Percentiles rank a stretch among this genome's conserved stretches.
Conservation (phyloP, 345 rosid species). For the Sisymbrium irio region DNA sequence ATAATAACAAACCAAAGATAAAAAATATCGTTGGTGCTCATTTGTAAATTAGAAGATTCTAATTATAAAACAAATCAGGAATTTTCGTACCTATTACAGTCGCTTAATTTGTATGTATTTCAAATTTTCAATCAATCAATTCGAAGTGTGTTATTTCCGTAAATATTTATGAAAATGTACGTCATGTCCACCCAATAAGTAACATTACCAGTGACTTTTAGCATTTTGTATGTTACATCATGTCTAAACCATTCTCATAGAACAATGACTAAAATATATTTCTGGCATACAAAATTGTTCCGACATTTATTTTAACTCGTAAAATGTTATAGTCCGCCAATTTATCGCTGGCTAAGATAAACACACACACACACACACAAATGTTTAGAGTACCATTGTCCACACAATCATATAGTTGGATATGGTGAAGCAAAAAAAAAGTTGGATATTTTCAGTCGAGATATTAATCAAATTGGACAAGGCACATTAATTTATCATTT, state of each 20-base stretch:
- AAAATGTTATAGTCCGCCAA: background rate
- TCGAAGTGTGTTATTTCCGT: background rate
- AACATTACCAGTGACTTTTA: conserved; percentile 30
- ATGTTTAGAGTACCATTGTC: background rate
- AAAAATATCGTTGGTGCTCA: background rate
- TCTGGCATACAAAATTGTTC: background rate
- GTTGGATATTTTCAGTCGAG: conserved; percentile 1
- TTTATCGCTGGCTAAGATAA: too few species aligned
- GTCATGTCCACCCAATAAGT: background rate
- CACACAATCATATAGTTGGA: conserved; percentile 9
- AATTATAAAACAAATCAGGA: background rate
- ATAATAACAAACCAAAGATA: background rate
- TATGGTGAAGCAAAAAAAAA: background rate
- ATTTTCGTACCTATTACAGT: background rate
- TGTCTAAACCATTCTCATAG: background rate
- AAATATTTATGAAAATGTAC: background rate
- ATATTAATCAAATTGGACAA: conserved; percentile 10
- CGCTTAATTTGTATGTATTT: background rate
- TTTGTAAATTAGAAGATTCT: background rate
- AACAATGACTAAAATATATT: background rate
- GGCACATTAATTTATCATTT: background rate
- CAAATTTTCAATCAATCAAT: conserved; percentile 5
- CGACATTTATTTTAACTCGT: background rate
- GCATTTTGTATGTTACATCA: background rate
- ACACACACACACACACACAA: background rate